phyloP scores from a whole-genome alignment of 306 rosid genomes.

The Castanopsis chinensis region DNA sequence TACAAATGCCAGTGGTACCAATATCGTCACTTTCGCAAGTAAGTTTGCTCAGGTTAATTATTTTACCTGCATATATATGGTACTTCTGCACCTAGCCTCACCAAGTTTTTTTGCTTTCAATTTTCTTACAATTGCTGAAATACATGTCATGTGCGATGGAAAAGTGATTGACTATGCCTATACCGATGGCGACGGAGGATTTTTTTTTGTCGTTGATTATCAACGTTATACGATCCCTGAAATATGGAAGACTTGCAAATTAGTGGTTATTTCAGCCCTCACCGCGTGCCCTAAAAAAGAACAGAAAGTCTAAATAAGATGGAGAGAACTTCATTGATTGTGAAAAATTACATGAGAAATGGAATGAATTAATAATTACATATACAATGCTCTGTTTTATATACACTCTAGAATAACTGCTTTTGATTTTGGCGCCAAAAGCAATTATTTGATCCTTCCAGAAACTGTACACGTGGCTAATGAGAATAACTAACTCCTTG shows the following conservation, averaged over 20 bases:
- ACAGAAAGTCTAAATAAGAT: too few species aligned
- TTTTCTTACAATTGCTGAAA: conserved; percentile 22
- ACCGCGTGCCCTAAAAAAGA: conserved; percentile 16
- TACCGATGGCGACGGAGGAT: conserved; percentile 18
- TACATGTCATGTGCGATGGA: conserved; percentile 31
- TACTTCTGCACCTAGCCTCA: not conserved
- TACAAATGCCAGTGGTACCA: conserved; percentile 21
- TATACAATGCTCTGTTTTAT: too few species aligned
- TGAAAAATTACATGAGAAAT: too few species aligned
- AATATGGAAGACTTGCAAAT: conserved; percentile 17
- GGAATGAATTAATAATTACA: too few species aligned
- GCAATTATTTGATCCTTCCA: too few species aligned
- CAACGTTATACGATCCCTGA: conserved; percentile 6
- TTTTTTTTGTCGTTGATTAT: conserved; percentile 28
- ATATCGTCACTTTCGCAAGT: conserved; percentile 32
- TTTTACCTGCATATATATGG: too few species aligned
- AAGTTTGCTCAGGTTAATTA: not conserved
- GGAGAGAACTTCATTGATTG: too few species aligned
- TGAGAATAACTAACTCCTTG: too few species aligned
- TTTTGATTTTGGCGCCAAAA: too few species aligned
- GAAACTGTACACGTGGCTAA: too few species aligned
- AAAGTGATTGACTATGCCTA: conserved; percentile 24
- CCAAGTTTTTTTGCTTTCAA: not conserved
- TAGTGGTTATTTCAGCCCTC: conserved; percentile 31
- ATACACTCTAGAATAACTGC: too few species aligned